phyloP scores from a whole-genome alignment of 306 rosid species.

The Neltuma alba region DNA sequence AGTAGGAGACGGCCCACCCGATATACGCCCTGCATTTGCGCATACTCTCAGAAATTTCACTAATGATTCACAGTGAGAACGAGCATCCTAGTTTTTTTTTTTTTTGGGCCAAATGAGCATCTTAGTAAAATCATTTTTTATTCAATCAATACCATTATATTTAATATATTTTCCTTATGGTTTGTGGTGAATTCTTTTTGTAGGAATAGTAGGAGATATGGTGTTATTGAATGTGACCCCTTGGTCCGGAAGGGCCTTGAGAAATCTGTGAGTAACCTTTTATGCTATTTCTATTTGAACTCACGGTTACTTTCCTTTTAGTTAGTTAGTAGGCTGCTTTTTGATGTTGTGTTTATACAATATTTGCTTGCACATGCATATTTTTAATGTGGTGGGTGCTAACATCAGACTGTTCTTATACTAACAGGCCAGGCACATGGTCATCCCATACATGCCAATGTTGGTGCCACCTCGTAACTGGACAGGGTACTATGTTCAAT shows the following conservation, averaged over 20 bases:
- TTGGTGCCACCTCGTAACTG: constrained; percentile 86
- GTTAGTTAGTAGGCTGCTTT: constrained; percentile 15
- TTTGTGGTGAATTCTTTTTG: constrained; percentile 27
- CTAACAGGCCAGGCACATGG: constrained; percentile 94
- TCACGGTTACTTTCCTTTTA: constrained; percentile 10
- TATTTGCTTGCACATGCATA: constrained; percentile 26
- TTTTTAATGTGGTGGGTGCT: constrained; percentile 31
- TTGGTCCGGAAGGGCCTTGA: constrained; percentile 75
- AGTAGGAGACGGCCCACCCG: constrained; percentile 73
- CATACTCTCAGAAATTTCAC: constrained; percentile 62
- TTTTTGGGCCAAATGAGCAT: no score
- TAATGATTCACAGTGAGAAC: constrained; percentile 65
- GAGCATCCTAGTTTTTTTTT: constrained; percentile 16
- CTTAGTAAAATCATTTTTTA: constrained; percentile 17
- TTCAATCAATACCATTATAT: constrained; percentile 13
- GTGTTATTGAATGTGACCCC: constrained; percentile 90
- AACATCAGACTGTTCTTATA: constrained; percentile 30
- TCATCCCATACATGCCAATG: constrained; percentile 99
- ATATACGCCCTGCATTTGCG: constrained; percentile 84
- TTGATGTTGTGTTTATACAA: constrained; percentile 14
- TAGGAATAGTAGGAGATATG: constrained; percentile 85
- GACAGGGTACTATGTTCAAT: constrained; percentile 70
- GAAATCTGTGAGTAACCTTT: constrained; percentile 70
- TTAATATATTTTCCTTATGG: constrained; percentile 17
- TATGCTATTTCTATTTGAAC: constrained; percentile 23